Conservation (phyloP, 345 rosid species). For the Citrus hindsii region DNA sequence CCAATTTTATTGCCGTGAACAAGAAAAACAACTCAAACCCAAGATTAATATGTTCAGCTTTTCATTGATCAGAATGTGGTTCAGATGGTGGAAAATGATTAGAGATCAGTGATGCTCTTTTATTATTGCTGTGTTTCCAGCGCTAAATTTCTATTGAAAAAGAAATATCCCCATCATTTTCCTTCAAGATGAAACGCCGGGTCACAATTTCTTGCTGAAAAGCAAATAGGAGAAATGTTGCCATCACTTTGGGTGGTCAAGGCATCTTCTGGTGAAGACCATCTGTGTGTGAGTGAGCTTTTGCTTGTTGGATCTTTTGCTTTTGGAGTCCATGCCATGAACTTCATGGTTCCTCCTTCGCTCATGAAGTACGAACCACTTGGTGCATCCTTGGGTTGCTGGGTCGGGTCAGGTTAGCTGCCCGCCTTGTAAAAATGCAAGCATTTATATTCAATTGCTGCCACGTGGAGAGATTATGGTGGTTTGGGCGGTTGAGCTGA, state of each 20-base stretch:
- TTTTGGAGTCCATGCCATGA: too few relatives aligned
- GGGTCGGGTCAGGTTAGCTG: not conserved
- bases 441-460: not conserved
- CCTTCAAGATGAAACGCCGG: not conserved
- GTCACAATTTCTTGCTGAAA: not conserved
- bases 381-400: not conserved
- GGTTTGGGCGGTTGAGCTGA: not conserved
- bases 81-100: not conserved
- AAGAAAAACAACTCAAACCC: not conserved
- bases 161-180: not conserved
- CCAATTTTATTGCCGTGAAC: too few relatives aligned
- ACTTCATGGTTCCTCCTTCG: not conserved
- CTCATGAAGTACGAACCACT: not conserved
- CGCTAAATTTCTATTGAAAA: not conserved
- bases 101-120: not conserved
- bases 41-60: not conserved
- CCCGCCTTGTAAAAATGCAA: not conserved
- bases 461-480: not conserved
- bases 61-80: too few relatives aligned
- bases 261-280: not conserved
- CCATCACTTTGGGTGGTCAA: not conserved
- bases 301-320: not conserved
- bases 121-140: not conserved
- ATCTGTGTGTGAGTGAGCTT: not conserved
- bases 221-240: not conserved